These are phyloP conservation scores for Blastomyces percursus DNA, from an alignment of 2,329 filamentous ascomycete species.

Conservation along the genomic window DNA sequence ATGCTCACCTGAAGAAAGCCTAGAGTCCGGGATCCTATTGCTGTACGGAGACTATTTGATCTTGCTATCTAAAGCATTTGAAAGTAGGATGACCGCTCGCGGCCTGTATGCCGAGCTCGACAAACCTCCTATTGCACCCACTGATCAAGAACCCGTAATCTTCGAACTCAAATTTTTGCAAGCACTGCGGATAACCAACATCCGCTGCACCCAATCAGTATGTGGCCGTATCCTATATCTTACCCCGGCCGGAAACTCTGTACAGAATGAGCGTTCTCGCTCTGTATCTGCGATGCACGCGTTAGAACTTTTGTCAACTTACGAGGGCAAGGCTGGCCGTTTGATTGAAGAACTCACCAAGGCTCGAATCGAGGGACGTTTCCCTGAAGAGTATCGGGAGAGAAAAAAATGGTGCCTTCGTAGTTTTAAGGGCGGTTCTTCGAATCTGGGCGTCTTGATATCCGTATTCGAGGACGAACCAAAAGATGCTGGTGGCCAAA, in stretches of 20 bases:
- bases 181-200: conserved; percentile 56
- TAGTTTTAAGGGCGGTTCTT: conserved; percentile 50
- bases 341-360: conserved; percentile 79
- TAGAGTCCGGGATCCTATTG: conserved; percentile 58
- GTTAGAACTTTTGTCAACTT: conserved; percentile 61
- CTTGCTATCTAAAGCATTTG: conserved; percentile 59
- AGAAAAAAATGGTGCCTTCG: conserved; percentile 69
- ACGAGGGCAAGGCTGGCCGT: conserved; percentile 65
- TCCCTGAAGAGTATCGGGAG: conserved; percentile 73
- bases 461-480: conserved; percentile 34
- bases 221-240: conserved; percentile 32
- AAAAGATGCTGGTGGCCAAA: conserved; percentile 44
- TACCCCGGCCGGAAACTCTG: conserved; percentile 18
- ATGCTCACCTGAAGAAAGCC: conserved; percentile 30
- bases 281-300: conserved; percentile 43
- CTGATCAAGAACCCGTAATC: conserved; percentile 15
- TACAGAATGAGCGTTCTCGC: conserved; percentile 11
- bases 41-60: conserved; percentile 76
- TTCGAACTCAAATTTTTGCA: conserved; percentile 68
- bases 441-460: conserved; percentile 43
- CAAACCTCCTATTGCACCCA: conserved; percentile 48
- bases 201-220: conserved; percentile 51
- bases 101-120: conserved; percentile 77
- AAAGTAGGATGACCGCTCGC: conserved; percentile 56
- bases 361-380: conserved; percentile 74